phyloP scores from a whole-genome alignment of 257 asterid genomes.

The Ocimum tenuiflorum region DNA sequence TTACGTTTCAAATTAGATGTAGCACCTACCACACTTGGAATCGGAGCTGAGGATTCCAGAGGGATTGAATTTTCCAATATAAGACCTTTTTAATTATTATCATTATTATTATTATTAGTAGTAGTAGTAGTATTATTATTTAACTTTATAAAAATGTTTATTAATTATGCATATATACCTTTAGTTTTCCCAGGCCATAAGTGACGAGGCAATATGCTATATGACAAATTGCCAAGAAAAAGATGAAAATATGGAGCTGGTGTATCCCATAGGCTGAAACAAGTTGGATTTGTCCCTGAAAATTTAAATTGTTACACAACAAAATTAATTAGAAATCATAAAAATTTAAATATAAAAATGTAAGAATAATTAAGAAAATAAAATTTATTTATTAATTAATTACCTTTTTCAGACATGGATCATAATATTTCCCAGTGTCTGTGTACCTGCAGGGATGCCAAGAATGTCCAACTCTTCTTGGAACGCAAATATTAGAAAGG shows the following conservation, averaged over 20 bases:
- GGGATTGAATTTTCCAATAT: no score
- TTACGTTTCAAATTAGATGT: no score
- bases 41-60: no score
- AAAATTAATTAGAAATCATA: neutral
- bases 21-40: no score
- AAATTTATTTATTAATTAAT: neutral
- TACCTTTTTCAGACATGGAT: constrained; percentile 34
- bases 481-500: constrained; percentile 46
- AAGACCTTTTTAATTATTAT: no score
- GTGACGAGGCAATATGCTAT: constrained; percentile 47
- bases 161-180: constrained; percentile 40
- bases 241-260: constrained; percentile 72
- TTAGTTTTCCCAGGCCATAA: constrained; percentile 47
- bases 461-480: constrained; percentile 38
- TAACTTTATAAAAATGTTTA: no score
- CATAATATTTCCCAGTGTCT: constrained; percentile 12
- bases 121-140: no score
- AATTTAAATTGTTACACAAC: neutral
- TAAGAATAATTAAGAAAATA: neutral
- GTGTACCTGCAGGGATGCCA: constrained; percentile 68
- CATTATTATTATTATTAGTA: no score
- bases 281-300: constrained; percentile 53
- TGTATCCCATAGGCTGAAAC: constrained; percentile 67
- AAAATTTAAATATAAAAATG: no score
- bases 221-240: constrained; percentile 51